Percentiles rank a stretch among this genome's conserved stretches.
phyloP scores from a whole-genome alignment of 305 asterid species.

The Fraxinus nigra region DNA sequence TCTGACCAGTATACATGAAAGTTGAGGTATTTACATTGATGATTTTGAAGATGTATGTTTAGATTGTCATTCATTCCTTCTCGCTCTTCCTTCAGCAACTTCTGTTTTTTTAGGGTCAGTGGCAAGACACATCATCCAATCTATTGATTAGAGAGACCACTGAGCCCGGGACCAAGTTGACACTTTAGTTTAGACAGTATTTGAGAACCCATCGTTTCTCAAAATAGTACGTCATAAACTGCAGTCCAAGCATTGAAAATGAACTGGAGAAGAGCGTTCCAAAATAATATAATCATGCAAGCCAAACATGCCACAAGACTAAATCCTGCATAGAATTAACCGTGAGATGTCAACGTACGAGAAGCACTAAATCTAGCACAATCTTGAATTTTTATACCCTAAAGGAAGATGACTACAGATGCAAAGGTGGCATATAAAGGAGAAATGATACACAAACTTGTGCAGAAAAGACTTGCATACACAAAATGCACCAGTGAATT shows the following conservation, averaged over 20 bases:
- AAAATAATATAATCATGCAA: no score
- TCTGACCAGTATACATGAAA: no score
- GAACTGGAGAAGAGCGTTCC: not conserved
- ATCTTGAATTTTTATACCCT: not conserved
- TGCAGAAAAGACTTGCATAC: not conserved
- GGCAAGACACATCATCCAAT: not conserved
- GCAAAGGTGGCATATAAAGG: not conserved
- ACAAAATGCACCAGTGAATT: not conserved
- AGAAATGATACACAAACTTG: no score
- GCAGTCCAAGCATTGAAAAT: not conserved
- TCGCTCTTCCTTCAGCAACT: not conserved
- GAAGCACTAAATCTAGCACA: no score
- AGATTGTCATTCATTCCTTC: not conserved
- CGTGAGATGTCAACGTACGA: no score
- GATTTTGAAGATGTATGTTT: no score
- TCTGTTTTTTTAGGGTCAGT: not conserved
- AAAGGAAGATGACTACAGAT: not conserved
- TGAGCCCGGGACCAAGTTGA: no score
- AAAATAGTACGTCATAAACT: not conserved
- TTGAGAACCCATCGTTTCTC: not conserved
- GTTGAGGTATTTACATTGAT: no score
- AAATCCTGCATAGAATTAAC: no score
- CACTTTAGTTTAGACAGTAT: no score
- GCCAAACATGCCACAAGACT: no score
- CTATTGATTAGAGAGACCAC: not conserved